Evolutionary conservation across 169 alveolate species (phyloP).

Genomic region (Babesia ovata): DNA sequence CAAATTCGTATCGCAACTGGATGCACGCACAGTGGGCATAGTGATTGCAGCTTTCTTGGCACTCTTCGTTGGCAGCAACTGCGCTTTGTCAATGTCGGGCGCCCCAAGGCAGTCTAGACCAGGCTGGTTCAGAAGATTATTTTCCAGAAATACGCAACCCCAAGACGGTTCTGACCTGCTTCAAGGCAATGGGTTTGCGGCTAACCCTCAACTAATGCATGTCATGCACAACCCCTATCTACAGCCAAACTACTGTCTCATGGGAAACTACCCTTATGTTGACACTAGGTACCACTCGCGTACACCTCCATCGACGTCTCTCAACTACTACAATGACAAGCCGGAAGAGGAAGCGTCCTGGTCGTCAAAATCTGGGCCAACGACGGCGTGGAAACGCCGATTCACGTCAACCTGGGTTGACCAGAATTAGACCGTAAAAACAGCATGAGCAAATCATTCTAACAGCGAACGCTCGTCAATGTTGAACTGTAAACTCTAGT

Average conservation of each 20-base stretch:
- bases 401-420: constrained; percentile 37
- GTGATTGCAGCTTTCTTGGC: constrained; percentile 41
- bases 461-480: too few relatives aligned
- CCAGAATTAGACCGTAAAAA: neutral
- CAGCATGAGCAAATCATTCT: too few relatives aligned
- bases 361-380: constrained; percentile 9
- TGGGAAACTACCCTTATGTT: constrained; percentile 58
- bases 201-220: constrained; percentile 13
- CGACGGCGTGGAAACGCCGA: constrained; percentile 35
- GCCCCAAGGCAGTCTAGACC: constrained; percentile 3
- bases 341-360: neutral
- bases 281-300: neutral
- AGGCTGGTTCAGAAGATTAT: constrained; percentile 19
- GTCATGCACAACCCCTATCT: constrained; percentile 44
- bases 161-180: constrained; percentile 22
- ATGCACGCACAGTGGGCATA: constrained; percentile 52
- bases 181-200: neutral
- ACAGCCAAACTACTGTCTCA: constrained; percentile 47
- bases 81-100: constrained; percentile 35
- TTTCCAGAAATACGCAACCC: constrained; percentile 1
- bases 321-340: constrained; percentile 21
- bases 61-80: constrained; percentile 43
- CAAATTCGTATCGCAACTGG: constrained; percentile 54
- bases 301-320: neutral
- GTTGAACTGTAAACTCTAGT: too few relatives aligned